These are phyloP conservation scores for Chlamydomonas applanata DNA, from an alignment of 139 green algal genomes.

Conservation along the genomic window DNA sequence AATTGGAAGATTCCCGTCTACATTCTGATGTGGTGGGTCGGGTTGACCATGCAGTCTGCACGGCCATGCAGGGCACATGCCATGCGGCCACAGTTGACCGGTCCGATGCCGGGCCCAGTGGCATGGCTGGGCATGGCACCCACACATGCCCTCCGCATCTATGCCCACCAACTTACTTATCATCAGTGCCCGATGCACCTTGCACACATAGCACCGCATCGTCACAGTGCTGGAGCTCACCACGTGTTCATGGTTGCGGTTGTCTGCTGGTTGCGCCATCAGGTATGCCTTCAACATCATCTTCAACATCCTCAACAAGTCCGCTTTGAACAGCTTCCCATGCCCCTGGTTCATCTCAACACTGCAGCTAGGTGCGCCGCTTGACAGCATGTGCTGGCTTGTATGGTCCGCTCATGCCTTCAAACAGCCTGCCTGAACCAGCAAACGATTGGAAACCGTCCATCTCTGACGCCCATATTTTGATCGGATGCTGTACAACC, in stretches of 20 bases:
- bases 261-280: not conserved
- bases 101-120: too few relatives aligned
- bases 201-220: too few relatives aligned
- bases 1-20: conserved; percentile 47
- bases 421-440: too few relatives aligned
- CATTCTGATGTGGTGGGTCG: conserved; percentile 50
- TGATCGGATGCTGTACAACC: too few relatives aligned
- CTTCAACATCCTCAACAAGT: conserved; percentile 94
- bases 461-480: too few relatives aligned
- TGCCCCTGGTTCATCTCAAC: conserved; percentile 84
- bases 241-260: not conserved
- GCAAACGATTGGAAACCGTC: too few relatives aligned
- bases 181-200: not conserved
- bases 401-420: too few relatives aligned
- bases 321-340: conserved; percentile 79
- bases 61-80: too few relatives aligned
- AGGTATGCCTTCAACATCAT: conserved; percentile 92
- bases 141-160: not conserved
- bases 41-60: too few relatives aligned
- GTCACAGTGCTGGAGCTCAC: not conserved
- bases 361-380: conserved; percentile 76
- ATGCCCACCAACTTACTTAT: not conserved
- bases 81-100: not conserved
- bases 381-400: too few relatives aligned
- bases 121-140: too few relatives aligned